Evolutionary conservation across 768 basidiomycete genomes (phyloP), one percentile per base, ranked within the genome.

Genomic region (Termitomyces bulborhizus): DNA sequence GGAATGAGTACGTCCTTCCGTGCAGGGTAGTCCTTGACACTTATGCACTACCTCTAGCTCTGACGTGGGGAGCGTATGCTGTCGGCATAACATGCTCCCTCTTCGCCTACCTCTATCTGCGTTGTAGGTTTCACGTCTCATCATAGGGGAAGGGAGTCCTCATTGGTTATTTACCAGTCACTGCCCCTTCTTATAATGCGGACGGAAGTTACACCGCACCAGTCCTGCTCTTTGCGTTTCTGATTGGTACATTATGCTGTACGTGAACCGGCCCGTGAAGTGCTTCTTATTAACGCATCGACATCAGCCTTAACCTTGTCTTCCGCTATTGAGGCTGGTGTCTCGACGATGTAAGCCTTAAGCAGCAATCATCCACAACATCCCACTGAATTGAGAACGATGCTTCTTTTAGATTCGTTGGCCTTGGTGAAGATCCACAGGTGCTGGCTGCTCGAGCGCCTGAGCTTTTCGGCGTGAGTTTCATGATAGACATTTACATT

Each of bases 381-480:
- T 45, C 36, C 24, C 44, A 7, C 36, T 46, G 41, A 54, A 36
- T 13, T 31, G 5, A 31, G 2, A 46, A 51, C 55, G 26, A 32
- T 32, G 2, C 3, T 32, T 9, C 8, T 7, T 27, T 51, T 53
- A 88, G 86, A 36, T 90, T 93, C 65, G 91, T 93, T 32, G 90
- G 90, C 7, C 75, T 93, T 8, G 90, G 83, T 49, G 90, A 93
- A 67, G 89, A 93, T 64, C 91, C 90, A 3, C 82, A 87, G 61
- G 80, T 92, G 18, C 73, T 93, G 45, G 84, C 84, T 5, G 73
- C 81, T 43, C 78, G 92, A 47, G 84, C 87, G 16, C 90, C 90
- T 16, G 81, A 76, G 36, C 71, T 92, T 44, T 91, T 90, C 63
- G 73, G 64, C 31, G 84, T 86, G 66, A 56, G 80, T 67, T 52